Percentiles rank a stretch among this genome's conserved stretches.
Conservation (phyloP, 1,139 yeast genomes). For the Scheffersomyces titani region DNA sequence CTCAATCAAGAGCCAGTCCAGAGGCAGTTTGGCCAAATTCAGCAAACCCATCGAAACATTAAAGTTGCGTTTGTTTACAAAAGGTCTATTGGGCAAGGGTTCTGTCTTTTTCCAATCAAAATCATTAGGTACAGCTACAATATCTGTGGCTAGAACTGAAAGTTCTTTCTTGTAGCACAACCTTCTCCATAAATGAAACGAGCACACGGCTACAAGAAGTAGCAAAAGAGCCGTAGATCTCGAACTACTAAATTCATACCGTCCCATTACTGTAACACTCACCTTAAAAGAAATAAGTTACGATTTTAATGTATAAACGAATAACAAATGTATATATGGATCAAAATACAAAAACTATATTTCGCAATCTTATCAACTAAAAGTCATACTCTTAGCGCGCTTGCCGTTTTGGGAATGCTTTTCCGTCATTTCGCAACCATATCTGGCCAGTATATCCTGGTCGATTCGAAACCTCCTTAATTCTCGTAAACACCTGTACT, state of each 20-base stretch:
- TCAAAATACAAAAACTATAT: not conserved
- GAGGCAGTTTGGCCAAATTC: conserved; percentile 30
- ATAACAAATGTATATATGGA: not conserved
- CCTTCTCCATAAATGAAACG: not conserved
- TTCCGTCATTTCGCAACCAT: not conserved
- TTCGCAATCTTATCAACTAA: not conserved
- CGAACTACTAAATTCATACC: not conserved
- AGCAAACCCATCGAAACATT: conserved; percentile 41
- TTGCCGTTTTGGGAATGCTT: not conserved
- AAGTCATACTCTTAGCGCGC: not conserved
- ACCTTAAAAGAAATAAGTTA: not conserved
- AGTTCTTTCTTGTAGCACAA: not conserved
- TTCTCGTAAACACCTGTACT: not conserved
- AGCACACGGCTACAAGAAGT: not conserved
- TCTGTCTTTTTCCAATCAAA: conserved; percentile 12
- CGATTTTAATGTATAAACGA: too few species aligned
- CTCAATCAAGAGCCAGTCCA: conserved; percentile 42
- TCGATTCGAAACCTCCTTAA: not conserved
- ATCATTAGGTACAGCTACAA: conserved; percentile 4
- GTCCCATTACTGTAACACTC: not conserved
- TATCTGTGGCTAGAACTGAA: conserved; percentile 3
- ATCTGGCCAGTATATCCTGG: not conserved
- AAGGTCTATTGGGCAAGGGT: conserved; percentile 15
- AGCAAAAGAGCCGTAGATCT: not conserved
- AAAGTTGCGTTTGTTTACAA: conserved; percentile 29